phyloP scores from a whole-genome alignment of 148 eudicot species.

The Pharnaceum exiguum region DNA sequence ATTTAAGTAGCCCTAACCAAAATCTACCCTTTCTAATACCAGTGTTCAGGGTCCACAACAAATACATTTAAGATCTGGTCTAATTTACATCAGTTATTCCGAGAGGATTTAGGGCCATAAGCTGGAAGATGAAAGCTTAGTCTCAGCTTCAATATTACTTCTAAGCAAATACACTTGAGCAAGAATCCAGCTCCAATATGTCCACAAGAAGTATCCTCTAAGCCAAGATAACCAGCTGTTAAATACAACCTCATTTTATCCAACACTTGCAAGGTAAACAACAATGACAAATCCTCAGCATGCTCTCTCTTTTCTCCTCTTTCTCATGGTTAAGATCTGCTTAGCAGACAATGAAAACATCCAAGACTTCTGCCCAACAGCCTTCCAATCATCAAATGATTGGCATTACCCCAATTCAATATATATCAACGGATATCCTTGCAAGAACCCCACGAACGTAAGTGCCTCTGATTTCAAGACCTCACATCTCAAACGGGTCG shows the following conservation, averaged over 20 bases:
- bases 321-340: constrained; percentile 17
- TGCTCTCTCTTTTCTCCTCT: constrained; percentile 20
- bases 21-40: too few species aligned
- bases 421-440: constrained; percentile 75
- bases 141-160: constrained; percentile 22
- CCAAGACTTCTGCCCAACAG: constrained; percentile 72
- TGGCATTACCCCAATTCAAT: constrained; percentile 8
- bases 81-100: too few species aligned
- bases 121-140: constrained; percentile 12
- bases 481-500: constrained; percentile 30
- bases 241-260: background rate
- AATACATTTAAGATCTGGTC: too few species aligned
- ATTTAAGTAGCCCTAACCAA: too few species aligned
- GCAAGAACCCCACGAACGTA: constrained; percentile 59
- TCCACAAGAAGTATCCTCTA: constrained; percentile 19
- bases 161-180: constrained; percentile 25
- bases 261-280: constrained; percentile 6
- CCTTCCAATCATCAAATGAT: constrained; percentile 1
- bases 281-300: constrained; percentile 1
- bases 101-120: too few species aligned
- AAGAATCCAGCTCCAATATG: constrained; percentile 29
- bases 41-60: too few species aligned
- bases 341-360: constrained; percentile 53
- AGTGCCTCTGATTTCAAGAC: constrained; percentile 71
- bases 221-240: constrained; percentile 14